Base-by-base conservation (phyloP, 441 rosid genomes). In the Erysimum cheiri region DNA sequence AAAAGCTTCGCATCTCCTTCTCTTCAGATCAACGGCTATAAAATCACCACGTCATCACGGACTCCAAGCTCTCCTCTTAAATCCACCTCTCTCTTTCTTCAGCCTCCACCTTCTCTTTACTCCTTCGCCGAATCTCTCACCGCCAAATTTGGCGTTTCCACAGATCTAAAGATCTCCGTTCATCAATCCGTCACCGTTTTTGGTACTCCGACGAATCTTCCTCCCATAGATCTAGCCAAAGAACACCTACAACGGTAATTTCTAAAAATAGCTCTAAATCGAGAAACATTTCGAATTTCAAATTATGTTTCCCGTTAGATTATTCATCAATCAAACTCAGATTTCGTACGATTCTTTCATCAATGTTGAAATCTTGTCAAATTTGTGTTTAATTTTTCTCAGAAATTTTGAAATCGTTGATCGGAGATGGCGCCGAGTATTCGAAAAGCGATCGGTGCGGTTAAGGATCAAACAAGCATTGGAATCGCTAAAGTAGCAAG, bases 391-490 rank as follows among this genome's bases (percentile, higher is more conserved):
- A 11, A 8, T 7, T 41, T 10, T 24, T 48, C 8, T 17, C 15
- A 60, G 43, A 63, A 14, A 46, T 32, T 17, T 64, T n/a, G 32
- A 33, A 73, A 67, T 19, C 58, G 12, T 26, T 26, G 17, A 48
- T 35, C 58, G 63, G 67, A 77, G 78, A 94, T 94, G 97, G 85
- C 97, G 77, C 84, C 90, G 69, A 91, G 87, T 81, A 91, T 94
- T 59, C 90, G 98, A 28, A 94, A 87, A 71, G 98, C 99, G 80
- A 84, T 94, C 60, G 99, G 99, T 61, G 92, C 96, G 22, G 98
- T 94, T n/a, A 94, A 94, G 71, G 99, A 94, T 61, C 98, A 92
- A 64, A 94, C 98, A 0, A 94, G 94, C 80, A 94, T 94, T 4
- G 91, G 99, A 46, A 74, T 94, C 32, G 99, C 98, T 3, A 94